A percentile compares a stretch with the other conserved stretches of the same genome.
These are phyloP conservation scores for Diplocarpon rosae DNA, from an alignment of 2,329 filamentous ascomycete genomes.

Conservation along the genomic window DNA sequence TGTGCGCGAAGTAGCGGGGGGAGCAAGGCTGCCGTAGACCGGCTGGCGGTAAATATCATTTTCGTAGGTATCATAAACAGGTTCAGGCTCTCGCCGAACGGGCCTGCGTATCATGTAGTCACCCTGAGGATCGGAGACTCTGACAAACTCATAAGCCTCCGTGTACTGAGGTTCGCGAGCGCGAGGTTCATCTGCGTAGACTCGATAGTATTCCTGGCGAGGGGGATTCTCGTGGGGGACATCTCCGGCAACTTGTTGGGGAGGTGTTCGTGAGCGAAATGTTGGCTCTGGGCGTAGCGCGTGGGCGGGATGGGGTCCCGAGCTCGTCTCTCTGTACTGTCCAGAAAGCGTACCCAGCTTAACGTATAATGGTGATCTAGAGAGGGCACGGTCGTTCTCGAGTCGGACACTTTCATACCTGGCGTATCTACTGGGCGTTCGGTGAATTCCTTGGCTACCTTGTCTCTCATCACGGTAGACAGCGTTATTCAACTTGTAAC, in stretches of 20 bases:
- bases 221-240: conserved; percentile 24
- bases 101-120: conserved; percentile 37
- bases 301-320: conserved; percentile 18
- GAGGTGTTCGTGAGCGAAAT: conserved; percentile 25
- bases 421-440: conserved; percentile 26
- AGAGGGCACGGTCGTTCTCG: conserved; percentile 26
- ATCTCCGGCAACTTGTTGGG: conserved; percentile 18
- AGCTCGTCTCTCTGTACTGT: conserved; percentile 27
- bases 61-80: conserved; percentile 23
- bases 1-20: conserved; percentile 9
- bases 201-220: conserved; percentile 28
- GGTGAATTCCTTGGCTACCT: conserved; percentile 19
- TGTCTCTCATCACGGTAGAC: conserved; percentile 28
- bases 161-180: conserved; percentile 24
- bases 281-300: conserved; percentile 20
- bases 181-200: conserved; percentile 26
- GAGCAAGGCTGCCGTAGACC: conserved; percentile 21
- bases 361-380: conserved; percentile 28
- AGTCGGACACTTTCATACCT: conserved; percentile 27
- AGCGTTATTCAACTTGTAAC: conserved; percentile 25
- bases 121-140: conserved; percentile 34
- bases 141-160: conserved; percentile 35
- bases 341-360: conserved; percentile 21
- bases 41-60: conserved; percentile 21
- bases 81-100: conserved; percentile 27